Evolutionary conservation across 2,329 filamentous ascomycete genomes (phyloP).

Genomic region (Pyrenophora tritici-repentis): DNA sequence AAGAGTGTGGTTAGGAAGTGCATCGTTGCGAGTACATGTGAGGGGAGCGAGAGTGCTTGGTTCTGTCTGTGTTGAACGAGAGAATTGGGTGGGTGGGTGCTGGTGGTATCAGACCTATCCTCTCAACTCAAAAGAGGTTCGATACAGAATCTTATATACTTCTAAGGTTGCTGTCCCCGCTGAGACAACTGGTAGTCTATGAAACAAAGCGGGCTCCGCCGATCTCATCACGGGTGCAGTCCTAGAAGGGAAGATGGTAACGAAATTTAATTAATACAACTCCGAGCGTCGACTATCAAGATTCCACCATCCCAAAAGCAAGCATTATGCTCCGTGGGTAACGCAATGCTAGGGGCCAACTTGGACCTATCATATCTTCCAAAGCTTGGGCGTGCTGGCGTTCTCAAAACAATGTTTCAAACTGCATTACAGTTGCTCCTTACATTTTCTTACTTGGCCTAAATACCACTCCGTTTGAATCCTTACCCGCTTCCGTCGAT

Average conservation of each 20-base stretch:
- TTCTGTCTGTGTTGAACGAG: too few species aligned
- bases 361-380: conserved; percentile 4
- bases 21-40: conserved; percentile 12
- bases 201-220: conserved; percentile 21
- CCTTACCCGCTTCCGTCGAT: conserved; percentile 15
- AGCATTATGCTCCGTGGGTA: conserved; percentile 15
- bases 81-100: too few species aligned
- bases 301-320: conserved; percentile 19
- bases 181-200: not conserved
- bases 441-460: too few species aligned
- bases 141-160: conserved; percentile 8
- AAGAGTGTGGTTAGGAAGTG: conserved; percentile 27
- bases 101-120: too few species aligned
- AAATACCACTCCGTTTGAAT: too few species aligned
- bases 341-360: not conserved
- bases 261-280: conserved; percentile 19
- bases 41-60: conserved; percentile 16
- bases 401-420: not conserved
- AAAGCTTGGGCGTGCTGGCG: not conserved
- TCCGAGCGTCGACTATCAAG: not conserved
- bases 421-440: too few species aligned
- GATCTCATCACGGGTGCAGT: conserved; percentile 1
- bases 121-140: not conserved
- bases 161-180: not conserved
- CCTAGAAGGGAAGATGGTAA: conserved; percentile 18